phyloP scores from a whole-genome alignment of 2,329 filamentous ascomycete species.

The Fusarium udum region DNA sequence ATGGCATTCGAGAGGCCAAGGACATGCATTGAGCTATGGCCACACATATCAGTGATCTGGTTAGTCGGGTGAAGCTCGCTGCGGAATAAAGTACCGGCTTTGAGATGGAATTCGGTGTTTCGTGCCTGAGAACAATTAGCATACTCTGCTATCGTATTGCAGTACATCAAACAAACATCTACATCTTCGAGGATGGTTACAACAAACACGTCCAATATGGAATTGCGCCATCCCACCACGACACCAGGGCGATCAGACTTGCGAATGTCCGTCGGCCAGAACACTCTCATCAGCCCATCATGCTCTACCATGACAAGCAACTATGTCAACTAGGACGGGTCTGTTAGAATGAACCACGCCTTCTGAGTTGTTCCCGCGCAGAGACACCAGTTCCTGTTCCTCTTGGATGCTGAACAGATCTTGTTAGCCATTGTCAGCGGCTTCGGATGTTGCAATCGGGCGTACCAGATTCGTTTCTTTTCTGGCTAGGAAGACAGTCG shows the following conservation, averaged over 20 bases:
- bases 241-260: constrained; percentile 80
- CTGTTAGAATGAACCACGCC: constrained; percentile 89
- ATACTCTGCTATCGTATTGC: neutral
- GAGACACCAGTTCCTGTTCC: constrained; percentile 83
- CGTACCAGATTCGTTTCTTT: constrained; percentile 83
- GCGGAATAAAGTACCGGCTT: constrained; percentile 83
- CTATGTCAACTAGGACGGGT: constrained; percentile 39
- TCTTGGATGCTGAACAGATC: constrained; percentile 76
- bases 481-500: constrained; percentile 82
- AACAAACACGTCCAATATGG: constrained; percentile 87
- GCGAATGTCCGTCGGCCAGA: constrained; percentile 92
- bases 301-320: constrained; percentile 71
- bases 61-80: constrained; percentile 81
- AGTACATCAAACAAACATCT: constrained; percentile 67
- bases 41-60: constrained; percentile 86
- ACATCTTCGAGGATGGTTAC: constrained; percentile 90
- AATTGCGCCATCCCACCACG: constrained; percentile 96
- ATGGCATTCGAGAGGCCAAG: constrained; percentile 81
- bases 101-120: constrained; percentile 88
- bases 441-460: constrained; percentile 20
- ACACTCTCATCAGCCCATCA: constrained; percentile 96
- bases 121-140: constrained; percentile 63
- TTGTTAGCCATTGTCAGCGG: constrained; percentile 34
- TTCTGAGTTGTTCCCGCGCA: constrained; percentile 91
- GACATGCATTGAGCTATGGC: constrained; percentile 83